Conservation (phyloP, 495 filamentous ascomycete genomes). For the Chaetomium tenue region DNA sequence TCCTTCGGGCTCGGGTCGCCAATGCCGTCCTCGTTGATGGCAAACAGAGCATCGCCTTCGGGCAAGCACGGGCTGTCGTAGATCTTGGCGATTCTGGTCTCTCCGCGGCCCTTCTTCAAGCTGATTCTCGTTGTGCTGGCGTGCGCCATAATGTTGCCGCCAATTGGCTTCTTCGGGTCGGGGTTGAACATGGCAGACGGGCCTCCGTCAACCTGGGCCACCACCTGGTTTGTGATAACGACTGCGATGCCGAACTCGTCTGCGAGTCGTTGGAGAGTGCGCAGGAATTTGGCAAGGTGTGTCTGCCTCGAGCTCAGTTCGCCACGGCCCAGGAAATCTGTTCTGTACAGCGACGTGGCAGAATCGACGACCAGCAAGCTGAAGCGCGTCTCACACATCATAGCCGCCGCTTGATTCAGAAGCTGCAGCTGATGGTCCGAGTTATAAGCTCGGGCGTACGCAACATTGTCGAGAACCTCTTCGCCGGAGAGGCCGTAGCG, state of each 20-base stretch:
- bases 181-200: conserved; percentile 98
- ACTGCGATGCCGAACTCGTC: conserved; percentile 99
- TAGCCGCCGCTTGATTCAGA: conserved; percentile 88
- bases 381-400: conserved; percentile 99
- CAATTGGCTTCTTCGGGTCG: conserved; percentile 98
- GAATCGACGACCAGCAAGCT: conserved; percentile 93
- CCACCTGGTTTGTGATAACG: conserved; percentile 98
- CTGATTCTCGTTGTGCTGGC: conserved; percentile 88
- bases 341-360: conserved; percentile 90
- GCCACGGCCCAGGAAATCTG: conserved; percentile 91
- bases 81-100: conserved; percentile 97
- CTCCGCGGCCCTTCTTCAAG: conserved; percentile 89
- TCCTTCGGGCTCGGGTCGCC: conserved; percentile 95
- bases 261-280: conserved; percentile 86
- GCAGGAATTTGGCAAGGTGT: conserved; percentile 96
- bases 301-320: conserved; percentile 87
- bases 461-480: conserved; percentile 96
- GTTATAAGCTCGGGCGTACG: conserved; percentile 96
- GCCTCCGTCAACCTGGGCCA: conserved; percentile 95
- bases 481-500: conserved; percentile 92
- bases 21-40: conserved; percentile 95
- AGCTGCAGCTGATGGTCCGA: conserved; percentile 95
- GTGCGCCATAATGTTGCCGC: conserved; percentile 97
- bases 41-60: conserved; percentile 94
- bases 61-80: conserved; percentile 97